A percentile compares a stretch with the other conserved stretches of the same genome.
phyloP scores from a whole-genome alignment of 1,139 yeast genomes.

The Lodderomyces parapsilosis region DNA sequence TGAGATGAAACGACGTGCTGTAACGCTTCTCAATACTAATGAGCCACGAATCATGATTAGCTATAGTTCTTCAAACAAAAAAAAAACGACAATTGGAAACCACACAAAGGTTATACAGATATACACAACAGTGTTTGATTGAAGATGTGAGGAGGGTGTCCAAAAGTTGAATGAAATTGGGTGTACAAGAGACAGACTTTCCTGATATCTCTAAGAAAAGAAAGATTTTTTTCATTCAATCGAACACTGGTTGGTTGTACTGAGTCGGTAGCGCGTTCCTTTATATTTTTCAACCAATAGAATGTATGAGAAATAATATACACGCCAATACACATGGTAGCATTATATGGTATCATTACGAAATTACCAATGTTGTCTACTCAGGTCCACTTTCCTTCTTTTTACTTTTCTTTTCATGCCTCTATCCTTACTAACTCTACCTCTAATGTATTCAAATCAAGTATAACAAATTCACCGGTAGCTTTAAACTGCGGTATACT shows the following conservation, averaged over 20 bases:
- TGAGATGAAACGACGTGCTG: conserved; percentile 55
- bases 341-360: no score
- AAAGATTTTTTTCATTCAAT: neutral
- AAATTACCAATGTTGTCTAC: no score
- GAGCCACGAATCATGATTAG: conserved; percentile 39
- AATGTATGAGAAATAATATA: conserved; percentile 1
- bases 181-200: neutral
- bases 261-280: neutral
- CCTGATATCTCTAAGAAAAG: neutral
- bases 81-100: neutral
- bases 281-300: neutral
- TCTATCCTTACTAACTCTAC: conserved; percentile 40
- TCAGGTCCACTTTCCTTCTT: no score
- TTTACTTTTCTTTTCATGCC: no score
- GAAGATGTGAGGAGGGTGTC: neutral
- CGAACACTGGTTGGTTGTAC: neutral
- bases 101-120: neutral
- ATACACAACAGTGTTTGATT: neutral
- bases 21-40: conserved; percentile 25
- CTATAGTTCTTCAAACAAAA: neutral
- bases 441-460: conserved; percentile 60
- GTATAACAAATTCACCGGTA: conserved; percentile 66
- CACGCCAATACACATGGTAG: neutral
- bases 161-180: neutral
- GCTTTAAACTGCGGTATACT: conserved; percentile 67